Conservation (phyloP, 441 rosid species). For the Daphne laureola region DNA sequence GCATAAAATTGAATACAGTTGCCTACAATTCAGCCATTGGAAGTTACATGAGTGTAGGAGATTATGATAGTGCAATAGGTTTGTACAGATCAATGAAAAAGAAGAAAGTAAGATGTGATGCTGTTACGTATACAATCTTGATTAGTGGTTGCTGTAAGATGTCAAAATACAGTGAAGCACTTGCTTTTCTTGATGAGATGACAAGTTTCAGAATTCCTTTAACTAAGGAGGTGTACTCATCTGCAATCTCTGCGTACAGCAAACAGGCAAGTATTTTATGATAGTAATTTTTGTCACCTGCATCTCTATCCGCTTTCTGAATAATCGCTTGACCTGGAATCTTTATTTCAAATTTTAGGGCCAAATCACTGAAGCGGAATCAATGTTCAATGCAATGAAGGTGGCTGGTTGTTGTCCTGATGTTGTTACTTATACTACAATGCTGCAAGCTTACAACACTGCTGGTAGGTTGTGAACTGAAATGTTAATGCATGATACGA, state of each 20-base stretch:
- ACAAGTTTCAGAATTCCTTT: constrained; percentile 42
- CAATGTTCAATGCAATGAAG: constrained; percentile 73
- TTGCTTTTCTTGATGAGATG: constrained; percentile 64
- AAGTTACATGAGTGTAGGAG: constrained; percentile 75
- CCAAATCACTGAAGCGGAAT: constrained; percentile 64
- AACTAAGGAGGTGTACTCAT: constrained; percentile 78
- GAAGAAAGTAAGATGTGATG: constrained; percentile 54
- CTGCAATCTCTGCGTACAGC: constrained; percentile 64
- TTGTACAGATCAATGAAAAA: constrained; percentile 68
- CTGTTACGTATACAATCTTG: constrained; percentile 72
- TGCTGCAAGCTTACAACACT: constrained; percentile 72
- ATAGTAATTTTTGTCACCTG: neutral
- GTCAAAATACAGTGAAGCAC: constrained; percentile 64
- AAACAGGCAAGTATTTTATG: constrained; percentile 52
- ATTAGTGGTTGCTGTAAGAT: constrained; percentile 73
- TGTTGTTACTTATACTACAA: constrained; percentile 71
- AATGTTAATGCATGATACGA: neutral
- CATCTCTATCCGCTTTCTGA: too few species aligned
- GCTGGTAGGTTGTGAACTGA: constrained; percentile 35
- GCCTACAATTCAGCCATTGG: constrained; percentile 89
- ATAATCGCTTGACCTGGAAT: too few species aligned
- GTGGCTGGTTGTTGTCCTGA: constrained; percentile 60
- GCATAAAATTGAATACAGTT: constrained; percentile 65
- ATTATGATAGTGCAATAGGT: constrained; percentile 57
- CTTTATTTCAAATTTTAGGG: constrained; percentile 33